Evolutionary conservation across 768 basidiomycete species (phyloP), one percentile per base, ranked within the genome.

Genomic region (Candolleomyces eurysporus): DNA sequence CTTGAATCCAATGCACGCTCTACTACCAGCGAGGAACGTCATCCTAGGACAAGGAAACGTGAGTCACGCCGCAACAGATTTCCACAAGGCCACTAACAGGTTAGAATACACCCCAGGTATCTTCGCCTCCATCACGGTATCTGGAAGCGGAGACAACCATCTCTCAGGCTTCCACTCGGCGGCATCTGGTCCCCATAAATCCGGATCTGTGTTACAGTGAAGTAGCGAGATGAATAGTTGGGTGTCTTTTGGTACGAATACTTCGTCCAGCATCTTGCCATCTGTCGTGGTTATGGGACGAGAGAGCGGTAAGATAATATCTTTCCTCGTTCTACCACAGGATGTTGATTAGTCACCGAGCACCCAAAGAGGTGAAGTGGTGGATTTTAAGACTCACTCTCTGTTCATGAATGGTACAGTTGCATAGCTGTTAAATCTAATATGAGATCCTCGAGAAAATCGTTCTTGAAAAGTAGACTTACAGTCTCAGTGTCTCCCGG

Each of bases 101-200:
- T 78, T 73, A 1, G 79, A 76, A 62, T 79, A 81, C 9, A 79
- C 64, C 3, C 81, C 81, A 3, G 80, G 80, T 10, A 81, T 64
- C 11, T 71, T 74, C 3, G 75, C 76, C n/a, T 72, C 67, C 2
- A 61, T 61, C 10, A 78, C 66, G 22, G 65, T 63, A 6, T 69
- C 64, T 1, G 67, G 69, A 21, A 70, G 62, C 39, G 61, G 68
- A 1, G 67, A 67, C 4, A 82, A 66, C 82, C 83, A 84, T 19
- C 82, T 67, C 61, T 82, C 81, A 0, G 82, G 82, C 52, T 79
- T 82, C 75, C 79, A 82, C 61, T 81, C 77, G 14, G 70, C 43
- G 2, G 78, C 77, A 61, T 84, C 82, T 2, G 75, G 72, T 10
- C 82, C 82, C 82, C 81, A 84, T 17, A 82, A 63, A 13, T 72